Base-by-base conservation (phyloP, 2,329 filamentous ascomycete genomes). In the Apiospora marii region DNA sequence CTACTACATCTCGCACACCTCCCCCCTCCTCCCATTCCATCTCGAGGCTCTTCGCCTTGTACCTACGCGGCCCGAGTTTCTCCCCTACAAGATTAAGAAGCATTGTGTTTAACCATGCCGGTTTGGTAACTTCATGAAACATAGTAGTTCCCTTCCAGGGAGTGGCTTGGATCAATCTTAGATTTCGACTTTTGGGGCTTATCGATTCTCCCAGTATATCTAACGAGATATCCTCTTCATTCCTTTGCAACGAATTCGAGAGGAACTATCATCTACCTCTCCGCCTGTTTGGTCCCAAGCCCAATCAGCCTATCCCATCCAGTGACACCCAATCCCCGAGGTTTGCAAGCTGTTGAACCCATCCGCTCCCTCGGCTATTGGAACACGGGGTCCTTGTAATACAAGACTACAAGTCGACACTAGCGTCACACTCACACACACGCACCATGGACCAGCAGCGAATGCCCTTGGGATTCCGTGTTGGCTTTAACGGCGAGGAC, bases 401-500 rank as follows among this genome's bases (percentile, higher is more conserved):
- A 37, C 30, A 61, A 34, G 16, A 8, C 30, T 51, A 30, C 49
- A 14, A 53, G 10, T 27, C 49, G 7, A 61, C 53, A 61, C 53
- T 37, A 61, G 53, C 16, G 27, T 37, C 53, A 61, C 30, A 76
- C 67, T 72, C 37, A 76, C 67, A 22, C 53, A 61, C 30, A 76
- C 67, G 72, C 37, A 76, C 67, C 72, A 80, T 79, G 77, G 71
- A 70, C 3, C 27, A 22, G 27, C 16, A 22, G 27, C 53, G 53
- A 34, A 8, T 61, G 16, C 53, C 53, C 53, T 37, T 64, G 41
- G 53, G 53, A 19, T 74, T 78, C 80, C 75, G 84, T 81, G 80
- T 86, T 79, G 81, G 82, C 72, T 76, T 79, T 72, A 72, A 69
- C n/a, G 76, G 77, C 67, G 76, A 78, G 24, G 76, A 77, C 81